phyloP scores from a whole-genome alignment of 2,329 filamentous ascomycete species.

The Fusarium equiseti region DNA sequence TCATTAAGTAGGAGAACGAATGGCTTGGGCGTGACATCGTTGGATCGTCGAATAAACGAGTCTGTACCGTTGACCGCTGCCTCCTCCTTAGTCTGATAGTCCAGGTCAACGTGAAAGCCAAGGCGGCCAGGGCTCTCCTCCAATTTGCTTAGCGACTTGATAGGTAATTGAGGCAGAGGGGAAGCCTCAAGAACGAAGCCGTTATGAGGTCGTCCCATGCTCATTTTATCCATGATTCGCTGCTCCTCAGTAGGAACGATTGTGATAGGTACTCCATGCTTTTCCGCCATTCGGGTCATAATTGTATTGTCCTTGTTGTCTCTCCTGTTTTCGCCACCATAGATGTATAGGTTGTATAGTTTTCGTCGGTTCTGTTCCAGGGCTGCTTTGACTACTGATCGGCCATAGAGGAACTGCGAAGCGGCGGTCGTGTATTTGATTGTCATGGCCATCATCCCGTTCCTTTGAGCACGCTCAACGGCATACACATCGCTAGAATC shows the following conservation, averaged over 20 bases:
- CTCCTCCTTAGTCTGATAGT: constrained; percentile 80
- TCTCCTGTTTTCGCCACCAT: constrained; percentile 68
- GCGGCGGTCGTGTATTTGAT: constrained; percentile 80
- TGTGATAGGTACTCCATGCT: constrained; percentile 65
- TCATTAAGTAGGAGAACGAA: constrained; percentile 80
- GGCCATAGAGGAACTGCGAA: constrained; percentile 92
- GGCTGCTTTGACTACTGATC: constrained; percentile 82
- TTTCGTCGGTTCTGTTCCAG: constrained; percentile 75
- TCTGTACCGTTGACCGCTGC: constrained; percentile 76
- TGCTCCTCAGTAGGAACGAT: constrained; percentile 72
- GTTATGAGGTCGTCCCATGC: constrained; percentile 86
- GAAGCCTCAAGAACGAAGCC: constrained; percentile 90
- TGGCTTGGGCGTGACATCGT: constrained; percentile 64
- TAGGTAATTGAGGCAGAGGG: constrained; percentile 78
- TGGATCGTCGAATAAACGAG: constrained; percentile 58
- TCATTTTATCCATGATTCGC: constrained; percentile 84
- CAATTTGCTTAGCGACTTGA: constrained; percentile 68
- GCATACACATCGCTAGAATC: constrained; percentile 4
- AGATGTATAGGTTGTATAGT: constrained; percentile 87
- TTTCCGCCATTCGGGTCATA: constrained; percentile 61
- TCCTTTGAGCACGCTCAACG: constrained; percentile 42
- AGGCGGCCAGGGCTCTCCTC: constrained; percentile 57
- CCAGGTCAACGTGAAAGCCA: constrained; percentile 71
- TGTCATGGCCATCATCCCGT: constrained; percentile 54
- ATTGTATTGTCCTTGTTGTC: constrained; percentile 60